These are phyloP conservation scores for Sphaerosporella brunnea DNA, from an alignment of 495 filamentous ascomycete species.

Conservation along the genomic window DNA sequence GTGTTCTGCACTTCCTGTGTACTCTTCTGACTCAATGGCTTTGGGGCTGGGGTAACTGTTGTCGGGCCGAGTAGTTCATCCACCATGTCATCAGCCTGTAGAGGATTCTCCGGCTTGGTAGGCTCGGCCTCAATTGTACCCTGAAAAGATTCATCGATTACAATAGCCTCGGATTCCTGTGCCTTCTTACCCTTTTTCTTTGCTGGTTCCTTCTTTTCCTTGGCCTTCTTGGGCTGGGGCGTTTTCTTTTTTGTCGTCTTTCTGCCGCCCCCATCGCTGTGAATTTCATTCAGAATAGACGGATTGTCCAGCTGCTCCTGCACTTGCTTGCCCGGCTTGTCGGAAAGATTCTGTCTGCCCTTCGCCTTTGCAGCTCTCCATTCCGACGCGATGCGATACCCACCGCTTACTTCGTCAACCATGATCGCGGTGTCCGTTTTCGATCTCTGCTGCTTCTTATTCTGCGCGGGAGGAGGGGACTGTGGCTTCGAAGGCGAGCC, in stretches of 20 bases:
- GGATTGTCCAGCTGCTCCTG: not conserved
- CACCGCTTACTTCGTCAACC: not conserved
- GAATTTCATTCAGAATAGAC: not conserved
- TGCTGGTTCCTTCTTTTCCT: not conserved
- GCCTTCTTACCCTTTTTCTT: not conserved
- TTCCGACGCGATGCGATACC: not conserved
- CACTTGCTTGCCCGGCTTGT: conserved; percentile 1
- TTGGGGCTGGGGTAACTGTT: no score
- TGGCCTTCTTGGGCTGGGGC: not conserved
- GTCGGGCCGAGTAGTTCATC: no score
- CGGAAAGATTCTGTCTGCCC: conserved; percentile 1
- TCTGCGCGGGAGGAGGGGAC: no score
- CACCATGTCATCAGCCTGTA: no score
- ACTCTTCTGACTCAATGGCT: no score
- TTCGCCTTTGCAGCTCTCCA: conserved; percentile 6
- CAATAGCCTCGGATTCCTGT: no score
- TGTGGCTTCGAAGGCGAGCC: not conserved
- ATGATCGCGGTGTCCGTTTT: not conserved
- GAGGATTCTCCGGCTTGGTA: no score
- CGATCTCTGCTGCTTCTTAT: not conserved
- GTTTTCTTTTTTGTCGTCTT: not conserved
- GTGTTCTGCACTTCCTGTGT: no score
- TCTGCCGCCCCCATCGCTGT: not conserved
- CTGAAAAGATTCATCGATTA: no score
- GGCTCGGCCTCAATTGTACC: no score